phyloP scores from a whole-genome alignment of 78 protist species.

The Dictyostelium citrinum region DNA sequence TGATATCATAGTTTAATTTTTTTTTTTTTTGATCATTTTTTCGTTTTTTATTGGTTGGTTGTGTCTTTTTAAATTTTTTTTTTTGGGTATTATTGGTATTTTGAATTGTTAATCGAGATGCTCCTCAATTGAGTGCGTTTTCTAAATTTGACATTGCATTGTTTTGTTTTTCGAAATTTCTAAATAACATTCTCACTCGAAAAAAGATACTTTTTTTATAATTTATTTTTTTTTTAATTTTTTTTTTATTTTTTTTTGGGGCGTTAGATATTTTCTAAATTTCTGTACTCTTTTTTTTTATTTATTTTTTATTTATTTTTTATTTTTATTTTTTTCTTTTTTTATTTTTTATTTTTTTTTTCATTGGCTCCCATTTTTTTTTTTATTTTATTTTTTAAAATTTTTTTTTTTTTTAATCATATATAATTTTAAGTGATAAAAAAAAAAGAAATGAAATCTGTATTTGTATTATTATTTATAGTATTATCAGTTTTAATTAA shows the following conservation, averaged over 20 bases:
- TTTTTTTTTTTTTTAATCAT: neutral
- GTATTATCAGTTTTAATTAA: neutral
- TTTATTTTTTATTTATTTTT: neutral
- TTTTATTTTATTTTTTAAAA: neutral
- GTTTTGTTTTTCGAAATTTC: neutral
- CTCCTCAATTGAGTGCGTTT: neutral
- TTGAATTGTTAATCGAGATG: neutral
- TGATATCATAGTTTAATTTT: too few species aligned
- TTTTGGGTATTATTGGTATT: too few species aligned
- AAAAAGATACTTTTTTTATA: neutral
- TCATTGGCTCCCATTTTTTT: neutral
- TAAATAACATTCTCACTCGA: too few species aligned
- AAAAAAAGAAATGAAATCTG: neutral
- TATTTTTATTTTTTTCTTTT: neutral
- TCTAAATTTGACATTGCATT: neutral
- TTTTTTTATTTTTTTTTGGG: neutral
- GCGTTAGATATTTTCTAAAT: neutral
- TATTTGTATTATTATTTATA: neutral
- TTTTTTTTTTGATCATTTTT: too few species aligned
- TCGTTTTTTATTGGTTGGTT: too few species aligned
- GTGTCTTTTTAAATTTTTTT: too few species aligned
- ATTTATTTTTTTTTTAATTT: neutral
- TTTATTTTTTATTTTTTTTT: neutral
- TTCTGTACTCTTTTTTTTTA: neutral
- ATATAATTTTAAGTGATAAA: neutral